Evolutionary conservation across 768 basidiomycete genomes (phyloP), one percentile per base, ranked within the genome.

Genomic region (Trametes cinnabarina): DNA sequence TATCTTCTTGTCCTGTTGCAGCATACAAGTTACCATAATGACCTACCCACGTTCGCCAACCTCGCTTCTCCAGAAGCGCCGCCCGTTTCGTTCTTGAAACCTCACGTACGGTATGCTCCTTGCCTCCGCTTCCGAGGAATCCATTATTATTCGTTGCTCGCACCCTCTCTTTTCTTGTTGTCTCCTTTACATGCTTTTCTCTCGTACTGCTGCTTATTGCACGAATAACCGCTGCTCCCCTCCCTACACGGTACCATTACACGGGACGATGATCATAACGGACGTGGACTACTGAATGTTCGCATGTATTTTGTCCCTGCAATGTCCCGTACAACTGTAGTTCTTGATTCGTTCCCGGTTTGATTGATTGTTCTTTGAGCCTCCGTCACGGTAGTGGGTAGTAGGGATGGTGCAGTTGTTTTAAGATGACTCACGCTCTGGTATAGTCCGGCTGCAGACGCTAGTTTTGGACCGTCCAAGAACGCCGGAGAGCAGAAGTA

Each of bases 231-330:
- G 26, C 56, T 9, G 30, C 30, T 20, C 35, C 32, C 28, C 51
- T 25, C 51, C 25, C 41, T 54, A 42, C 48, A 44, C 50, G 26
- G 28, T 58, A 62, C 56, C 46, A 43, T 40, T 50, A 57, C 55
- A 60, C 59, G 62, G 63, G 62, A 65, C 65, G 55, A 60, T 60
- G 57, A 51, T 51, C 62, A 46, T 55, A 59, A 65, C 58, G 59
- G 65, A 65, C 65, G 59, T 65, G 62, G 65, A 65, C 62, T 60
- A 53, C 57, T 59, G 63, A 64, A 53, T 61, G 60, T 64, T 64
- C 64, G 57, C 61, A 58, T 65, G 64, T 65, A 65, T 63, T 65
- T n/a, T 65, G 64, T 65, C 62, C 37, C 58, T 57, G 55, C 53
- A 59, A 55, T 58, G 57, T 54, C 59, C 64, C 61, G 57, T 61